Conservation (phyloP, 768 basidiomycete species). For the Hygrophorus pudorinus region DNA sequence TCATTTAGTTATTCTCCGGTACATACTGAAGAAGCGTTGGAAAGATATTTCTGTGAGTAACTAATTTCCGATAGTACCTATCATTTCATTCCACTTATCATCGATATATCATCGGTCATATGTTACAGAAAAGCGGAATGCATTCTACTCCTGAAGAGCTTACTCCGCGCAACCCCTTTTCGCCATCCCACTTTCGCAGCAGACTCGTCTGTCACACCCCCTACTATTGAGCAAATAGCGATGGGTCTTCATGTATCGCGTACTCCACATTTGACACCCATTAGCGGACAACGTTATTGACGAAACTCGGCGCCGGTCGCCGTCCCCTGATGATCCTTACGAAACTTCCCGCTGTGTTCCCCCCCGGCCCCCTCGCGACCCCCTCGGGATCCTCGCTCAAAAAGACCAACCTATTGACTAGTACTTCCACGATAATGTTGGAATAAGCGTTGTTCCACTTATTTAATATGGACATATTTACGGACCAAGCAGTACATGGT, state of each 20-base stretch:
- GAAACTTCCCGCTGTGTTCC: constrained; percentile 8
- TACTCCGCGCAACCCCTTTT: constrained; percentile 10
- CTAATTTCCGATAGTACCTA: neutral
- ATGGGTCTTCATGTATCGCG: constrained; percentile 75
- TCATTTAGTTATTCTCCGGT: constrained; percentile 11
- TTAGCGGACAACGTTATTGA: neutral
- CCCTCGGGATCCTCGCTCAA: constrained; percentile 40
- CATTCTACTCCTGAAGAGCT: constrained; percentile 34
- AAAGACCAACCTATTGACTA: constrained; percentile 31
- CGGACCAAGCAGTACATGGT: too few species aligned
- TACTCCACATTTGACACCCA: constrained; percentile 53
- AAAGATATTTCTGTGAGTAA: constrained; percentile 11
- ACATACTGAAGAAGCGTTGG: constrained; percentile 13
- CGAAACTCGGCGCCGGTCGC: constrained; percentile 6
- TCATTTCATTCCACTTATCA: neutral
- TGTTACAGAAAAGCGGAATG: constrained; percentile 22
- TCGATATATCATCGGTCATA: neutral
- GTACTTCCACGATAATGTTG: constrained; percentile 31
- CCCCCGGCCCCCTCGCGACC: constrained; percentile 14
- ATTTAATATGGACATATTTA: too few species aligned
- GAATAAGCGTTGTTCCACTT: too few species aligned
- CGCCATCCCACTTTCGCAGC: constrained; percentile 26
- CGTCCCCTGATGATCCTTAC: constrained; percentile 4
- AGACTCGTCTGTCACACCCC: constrained; percentile 34
- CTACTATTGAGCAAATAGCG: constrained; percentile 67